Conservation (phyloP, 1,284 basidiomycete genomes). For the Malassezia sp. region DNA sequence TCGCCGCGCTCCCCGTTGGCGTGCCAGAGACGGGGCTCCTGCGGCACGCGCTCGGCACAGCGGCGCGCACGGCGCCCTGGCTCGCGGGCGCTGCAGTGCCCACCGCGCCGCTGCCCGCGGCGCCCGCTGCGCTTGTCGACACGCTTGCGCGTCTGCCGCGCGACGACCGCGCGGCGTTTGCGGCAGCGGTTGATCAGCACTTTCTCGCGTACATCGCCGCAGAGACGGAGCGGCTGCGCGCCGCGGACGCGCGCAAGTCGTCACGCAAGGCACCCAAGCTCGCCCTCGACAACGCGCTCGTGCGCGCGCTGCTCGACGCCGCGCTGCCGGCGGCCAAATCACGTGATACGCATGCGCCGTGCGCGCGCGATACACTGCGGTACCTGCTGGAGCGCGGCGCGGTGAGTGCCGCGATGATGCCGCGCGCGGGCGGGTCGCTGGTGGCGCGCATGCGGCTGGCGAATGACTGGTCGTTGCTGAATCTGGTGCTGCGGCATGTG, state of each 20-base stretch:
- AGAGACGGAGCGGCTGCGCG: slow-evolving; percentile 8
- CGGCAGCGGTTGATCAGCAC: slow-evolving; percentile 1
- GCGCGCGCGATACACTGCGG: slow-evolving; percentile 12
- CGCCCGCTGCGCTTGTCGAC: neutral
- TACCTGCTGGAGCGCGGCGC: slow-evolving; percentile 14
- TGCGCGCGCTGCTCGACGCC: neutral
- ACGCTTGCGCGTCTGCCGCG: neutral
- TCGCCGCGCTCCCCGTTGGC: slow-evolving; percentile 12
- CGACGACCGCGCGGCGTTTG: slow-evolving; percentile 1
- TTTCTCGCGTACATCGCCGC: neutral
- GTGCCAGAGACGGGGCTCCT: slow-evolving; percentile 9
- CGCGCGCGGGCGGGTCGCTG: neutral
- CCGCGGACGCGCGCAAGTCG: slow-evolving; percentile 7
- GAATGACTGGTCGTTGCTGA: slow-evolving; percentile 11
- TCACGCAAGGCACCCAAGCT: slow-evolving; percentile 13
- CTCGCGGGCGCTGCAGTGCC: neutral
- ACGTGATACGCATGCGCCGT: neutral
- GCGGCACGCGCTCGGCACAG: slow-evolving; percentile 12
- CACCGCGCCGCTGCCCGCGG: neutral
- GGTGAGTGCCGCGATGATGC: slow-evolving; percentile 6
- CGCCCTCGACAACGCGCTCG: slow-evolving; percentile 3
- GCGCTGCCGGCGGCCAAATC: slow-evolving; percentile 4
- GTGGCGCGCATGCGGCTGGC: slow-evolving; percentile 5
- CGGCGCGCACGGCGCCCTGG: slow-evolving; percentile 10
- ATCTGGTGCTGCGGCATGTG: slow-evolving; percentile 14